A percentile compares a stretch with the other conserved stretches of the same genome.
phyloP scores from a whole-genome alignment of 257 asterid genomes.

The Cordia subcordata region DNA sequence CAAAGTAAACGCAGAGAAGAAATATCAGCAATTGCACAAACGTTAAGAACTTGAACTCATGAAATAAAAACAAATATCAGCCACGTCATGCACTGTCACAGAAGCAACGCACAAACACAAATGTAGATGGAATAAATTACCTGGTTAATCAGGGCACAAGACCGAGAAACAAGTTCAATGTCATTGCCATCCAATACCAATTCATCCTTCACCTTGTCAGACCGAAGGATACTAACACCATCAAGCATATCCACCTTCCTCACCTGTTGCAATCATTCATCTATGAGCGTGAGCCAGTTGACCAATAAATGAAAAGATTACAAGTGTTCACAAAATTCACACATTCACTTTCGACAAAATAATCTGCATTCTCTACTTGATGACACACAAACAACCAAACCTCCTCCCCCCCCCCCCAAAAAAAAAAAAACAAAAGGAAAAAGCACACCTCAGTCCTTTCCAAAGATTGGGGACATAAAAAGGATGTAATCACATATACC shows the following conservation, averaged over 20 bases:
- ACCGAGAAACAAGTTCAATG: slow-evolving; percentile 73
- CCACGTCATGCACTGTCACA: no score
- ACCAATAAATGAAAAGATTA: neutral
- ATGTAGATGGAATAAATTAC: slow-evolving; percentile 16
- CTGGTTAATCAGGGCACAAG: slow-evolving; percentile 71
- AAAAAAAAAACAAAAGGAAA: no score
- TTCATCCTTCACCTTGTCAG: slow-evolving; percentile 87
- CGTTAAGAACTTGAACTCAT: neutral
- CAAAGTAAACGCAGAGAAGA: neutral
- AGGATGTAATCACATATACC: no score
- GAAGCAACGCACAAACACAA: neutral
- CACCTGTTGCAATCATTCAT: slow-evolving; percentile 28
- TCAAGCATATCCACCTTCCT: slow-evolving; percentile 88
- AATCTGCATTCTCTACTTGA: no score
- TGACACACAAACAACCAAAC: no score
- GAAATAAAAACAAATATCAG: no score
- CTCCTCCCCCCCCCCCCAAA: no score
- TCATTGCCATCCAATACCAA: slow-evolving; percentile 71
- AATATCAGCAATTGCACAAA: slow-evolving; percentile 1
- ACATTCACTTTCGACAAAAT: no score
- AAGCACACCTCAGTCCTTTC: no score
- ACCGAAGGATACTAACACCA: slow-evolving; percentile 59
- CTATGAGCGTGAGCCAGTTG: neutral
- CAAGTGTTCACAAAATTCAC: no score
- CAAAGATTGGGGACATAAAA: no score